A percentile compares a stretch with the other conserved stretches of the same genome.
Conservation (phyloP, 2,329 filamentous ascomycete species). For the Colletotrichum caudatum region DNA sequence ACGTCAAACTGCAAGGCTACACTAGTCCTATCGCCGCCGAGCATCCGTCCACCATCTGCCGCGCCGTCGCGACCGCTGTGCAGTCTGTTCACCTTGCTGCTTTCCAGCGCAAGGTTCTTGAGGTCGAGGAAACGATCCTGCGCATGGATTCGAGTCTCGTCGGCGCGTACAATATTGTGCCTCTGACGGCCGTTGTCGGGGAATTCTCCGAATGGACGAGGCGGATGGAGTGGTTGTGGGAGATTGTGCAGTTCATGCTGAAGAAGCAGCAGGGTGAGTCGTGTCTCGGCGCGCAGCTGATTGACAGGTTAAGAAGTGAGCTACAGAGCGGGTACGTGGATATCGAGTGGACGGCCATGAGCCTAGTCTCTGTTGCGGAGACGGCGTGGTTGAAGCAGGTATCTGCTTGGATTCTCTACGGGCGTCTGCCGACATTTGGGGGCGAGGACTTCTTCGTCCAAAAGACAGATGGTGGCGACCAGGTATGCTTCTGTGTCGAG, state of each 20-base stretch:
- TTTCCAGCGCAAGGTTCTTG: slow-evolving; percentile 86
- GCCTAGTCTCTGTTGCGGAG: slow-evolving; percentile 83
- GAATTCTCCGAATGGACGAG: slow-evolving; percentile 91
- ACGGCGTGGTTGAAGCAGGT: slow-evolving; percentile 92
- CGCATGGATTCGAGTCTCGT: slow-evolving; percentile 82
- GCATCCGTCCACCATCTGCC: slow-evolving; percentile 86
- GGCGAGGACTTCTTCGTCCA: slow-evolving; percentile 89
- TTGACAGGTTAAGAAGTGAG: slow-evolving; percentile 80
- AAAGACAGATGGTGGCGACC: slow-evolving; percentile 56
- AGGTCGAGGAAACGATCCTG: slow-evolving; percentile 85
- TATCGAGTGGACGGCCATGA: slow-evolving; percentile 80
- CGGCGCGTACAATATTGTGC: slow-evolving; percentile 93
- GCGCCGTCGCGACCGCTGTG: slow-evolving; percentile 86
- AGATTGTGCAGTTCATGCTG: slow-evolving; percentile 76
- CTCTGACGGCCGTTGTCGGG: slow-evolving; percentile 83
- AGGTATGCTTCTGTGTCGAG: slow-evolving; percentile 48
- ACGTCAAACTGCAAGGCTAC: slow-evolving; percentile 77
- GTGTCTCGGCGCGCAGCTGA: slow-evolving; percentile 78
- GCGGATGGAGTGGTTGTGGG: slow-evolving; percentile 87
- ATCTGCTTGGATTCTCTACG: slow-evolving; percentile 91
- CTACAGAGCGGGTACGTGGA: slow-evolving; percentile 90
- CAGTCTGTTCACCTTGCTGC: slow-evolving; percentile 78
- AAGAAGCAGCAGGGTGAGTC: slow-evolving; percentile 50
- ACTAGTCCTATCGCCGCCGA: slow-evolving; percentile 74
- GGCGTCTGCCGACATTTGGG: slow-evolving; percentile 81